phyloP scores from a whole-genome alignment of 75 land plant species.

The Adiantum capillusveneris region DNA sequence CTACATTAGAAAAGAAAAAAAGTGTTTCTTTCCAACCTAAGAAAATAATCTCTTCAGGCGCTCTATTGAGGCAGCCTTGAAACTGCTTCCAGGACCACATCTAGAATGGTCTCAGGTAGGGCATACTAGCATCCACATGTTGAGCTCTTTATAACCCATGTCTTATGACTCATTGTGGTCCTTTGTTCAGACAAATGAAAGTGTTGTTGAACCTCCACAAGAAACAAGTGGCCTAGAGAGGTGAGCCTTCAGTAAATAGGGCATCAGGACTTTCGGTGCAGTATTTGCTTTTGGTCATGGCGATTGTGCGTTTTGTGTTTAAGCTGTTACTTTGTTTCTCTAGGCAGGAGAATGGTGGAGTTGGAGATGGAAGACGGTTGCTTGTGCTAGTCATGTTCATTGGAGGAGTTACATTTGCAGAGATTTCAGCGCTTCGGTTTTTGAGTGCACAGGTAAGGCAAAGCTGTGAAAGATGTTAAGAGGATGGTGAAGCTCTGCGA shows the following conservation, averaged over 20 bases:
- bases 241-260: too few species aligned
- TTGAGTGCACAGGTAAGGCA: slow-evolving; percentile 53
- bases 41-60: slow-evolving; percentile 57
- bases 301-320: neutral
- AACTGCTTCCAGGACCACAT: slow-evolving; percentile 80
- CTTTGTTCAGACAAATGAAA: too few species aligned
- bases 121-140: too few species aligned
- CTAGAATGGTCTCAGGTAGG: slow-evolving; percentile 64
- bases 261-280: too few species aligned
- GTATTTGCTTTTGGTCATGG: neutral
- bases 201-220: neutral
- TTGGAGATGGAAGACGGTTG: slow-evolving; percentile 31
- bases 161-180: too few species aligned
- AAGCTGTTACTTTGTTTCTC: neutral
- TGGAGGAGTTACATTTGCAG: slow-evolving; percentile 97
- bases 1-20: too few species aligned
- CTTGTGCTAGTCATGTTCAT: slow-evolving; percentile 82
- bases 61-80: slow-evolving; percentile 70
- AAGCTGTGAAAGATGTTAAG: neutral
- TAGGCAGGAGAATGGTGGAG: slow-evolving; percentile 41
- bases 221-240: slow-evolving; percentile 3
- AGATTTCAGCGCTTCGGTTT: slow-evolving; percentile 89
- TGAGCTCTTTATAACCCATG: too few species aligned
- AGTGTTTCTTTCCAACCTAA: too few species aligned
- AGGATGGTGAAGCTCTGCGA: neutral